Base-by-base conservation (phyloP, 2,329 filamentous ascomycete species). In the Pseudonectria buxi region DNA sequence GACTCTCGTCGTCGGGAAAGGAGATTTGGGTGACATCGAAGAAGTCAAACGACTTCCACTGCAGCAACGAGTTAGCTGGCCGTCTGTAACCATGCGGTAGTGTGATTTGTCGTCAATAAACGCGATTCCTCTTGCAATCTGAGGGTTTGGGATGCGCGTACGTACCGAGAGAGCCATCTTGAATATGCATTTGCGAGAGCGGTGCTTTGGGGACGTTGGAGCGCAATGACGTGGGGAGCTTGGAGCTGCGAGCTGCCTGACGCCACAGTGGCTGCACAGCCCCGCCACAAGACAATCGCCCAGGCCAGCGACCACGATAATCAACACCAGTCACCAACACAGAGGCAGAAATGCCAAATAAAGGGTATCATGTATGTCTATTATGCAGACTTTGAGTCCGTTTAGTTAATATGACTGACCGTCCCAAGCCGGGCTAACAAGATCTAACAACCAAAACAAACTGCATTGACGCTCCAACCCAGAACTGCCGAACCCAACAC, bases 1-100 rank as follows among this genome's bases (percentile, higher is more conserved):
- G 78, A 58, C 79, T 83, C 58, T 94, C 86, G 55, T 83, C 82
- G 60, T 94, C 83, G 50, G 76, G 76, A 53, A 89, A 74, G 56
- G 83, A 79, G 62, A 95, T 81, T 59, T 85, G 82, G 59, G 80
- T 80, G 62, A 94, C 87, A 66, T 95, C 87, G 76, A 98, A 96
- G 81, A 98, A 98, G 74, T 94, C 89, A 71, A 98, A 98, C 51
- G 84, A 82, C 84, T 95, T 95, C 90, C 92, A 96, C 90, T 95
- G 49, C 14, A 9, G 22, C 10, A 14, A 14, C 1, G 16, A 26
- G 24, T 53, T 28, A 53, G 50, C 7, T 26, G 14, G 1, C 6
- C 10, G 1, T 15, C 2, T 3, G 26, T 3, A 13, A 14, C 11
- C 18, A 7, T 3, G 24, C 13, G n/a, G 10, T 35, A 7, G 13